These are phyloP conservation scores for Cutaneotrichosporon cyanovorans DNA, from an alignment of 1,284 basidiomycete genomes.

Conservation along the genomic window DNA sequence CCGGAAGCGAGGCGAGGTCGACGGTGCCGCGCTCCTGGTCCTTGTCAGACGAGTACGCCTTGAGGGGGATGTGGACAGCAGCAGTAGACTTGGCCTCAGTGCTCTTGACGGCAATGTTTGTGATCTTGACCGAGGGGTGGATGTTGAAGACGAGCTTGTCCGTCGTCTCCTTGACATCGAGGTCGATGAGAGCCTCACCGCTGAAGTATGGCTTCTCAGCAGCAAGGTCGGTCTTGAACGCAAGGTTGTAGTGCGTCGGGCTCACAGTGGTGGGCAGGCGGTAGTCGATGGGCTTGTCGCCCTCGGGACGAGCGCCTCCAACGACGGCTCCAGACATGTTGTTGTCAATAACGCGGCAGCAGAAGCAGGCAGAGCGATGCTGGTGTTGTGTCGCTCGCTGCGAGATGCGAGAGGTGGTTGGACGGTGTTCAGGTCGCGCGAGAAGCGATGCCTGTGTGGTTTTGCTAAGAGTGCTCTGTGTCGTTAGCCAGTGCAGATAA, in stretches of 20 bases:
- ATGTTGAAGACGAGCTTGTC: conserved; percentile 62
- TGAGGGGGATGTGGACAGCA: conserved; percentile 44
- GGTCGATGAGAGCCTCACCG: conserved; percentile 70
- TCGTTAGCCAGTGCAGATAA: neutral
- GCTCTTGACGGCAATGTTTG: conserved; percentile 58
- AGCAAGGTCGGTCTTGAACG: conserved; percentile 74
- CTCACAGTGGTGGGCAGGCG: conserved; percentile 65
- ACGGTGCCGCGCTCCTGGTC: conserved; percentile 60
- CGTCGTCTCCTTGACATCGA: conserved; percentile 64
- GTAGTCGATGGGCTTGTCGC: conserved; percentile 47
- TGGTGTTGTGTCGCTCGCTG: neutral
- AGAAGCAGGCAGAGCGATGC: conserved; percentile 14
- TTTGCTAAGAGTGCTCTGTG: neutral
- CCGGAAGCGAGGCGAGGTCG: conserved; percentile 56
- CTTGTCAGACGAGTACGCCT: conserved; percentile 52
- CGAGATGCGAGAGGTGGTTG: neutral
- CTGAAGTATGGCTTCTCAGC: conserved; percentile 52
- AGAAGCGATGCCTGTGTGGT: neutral
- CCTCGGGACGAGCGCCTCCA: conserved; percentile 21
- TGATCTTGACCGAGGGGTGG: conserved; percentile 59
- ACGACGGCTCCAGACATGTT: conserved; percentile 15
- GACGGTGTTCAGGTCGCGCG: neutral
- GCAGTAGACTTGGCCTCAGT: conserved; percentile 55
- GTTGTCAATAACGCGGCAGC: conserved; percentile 9
- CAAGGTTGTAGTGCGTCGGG: conserved; percentile 66